phyloP scores from a whole-genome alignment of 2,329 filamentous ascomycete genomes.

The Verticillium longisporum region DNA sequence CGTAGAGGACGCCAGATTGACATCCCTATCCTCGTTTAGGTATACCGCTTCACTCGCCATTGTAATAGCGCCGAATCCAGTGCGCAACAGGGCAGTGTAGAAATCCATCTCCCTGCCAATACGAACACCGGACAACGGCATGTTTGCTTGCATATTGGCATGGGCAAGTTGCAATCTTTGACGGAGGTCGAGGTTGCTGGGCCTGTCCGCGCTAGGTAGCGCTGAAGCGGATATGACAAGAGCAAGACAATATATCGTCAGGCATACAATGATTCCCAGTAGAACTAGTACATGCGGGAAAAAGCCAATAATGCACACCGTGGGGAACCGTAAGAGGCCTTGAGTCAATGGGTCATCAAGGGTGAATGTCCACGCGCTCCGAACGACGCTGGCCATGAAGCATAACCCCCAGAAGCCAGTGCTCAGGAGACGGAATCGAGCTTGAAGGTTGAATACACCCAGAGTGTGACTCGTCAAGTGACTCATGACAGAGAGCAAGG shows the following conservation, averaged over 20 bases:
- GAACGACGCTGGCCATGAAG: constrained; percentile 80
- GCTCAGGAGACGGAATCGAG: constrained; percentile 72
- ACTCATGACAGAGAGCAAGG: constrained; percentile 82
- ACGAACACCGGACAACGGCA: constrained; percentile 73
- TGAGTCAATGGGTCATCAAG: constrained; percentile 52
- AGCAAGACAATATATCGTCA: constrained; percentile 70
- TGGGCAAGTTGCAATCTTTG: constrained; percentile 67
- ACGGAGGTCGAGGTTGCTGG: constrained; percentile 31
- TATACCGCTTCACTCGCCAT: constrained; percentile 96
- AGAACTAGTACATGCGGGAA: constrained; percentile 89
- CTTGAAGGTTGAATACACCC: constrained; percentile 73
- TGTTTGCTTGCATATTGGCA: constrained; percentile 85
- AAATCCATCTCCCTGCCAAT: constrained; percentile 90
- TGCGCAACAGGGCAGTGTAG: constrained; percentile 80
- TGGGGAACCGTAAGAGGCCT: constrained; percentile 80
- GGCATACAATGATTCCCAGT: constrained; percentile 68
- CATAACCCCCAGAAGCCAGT: constrained; percentile 86
- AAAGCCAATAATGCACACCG: constrained; percentile 90
- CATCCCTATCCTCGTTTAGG: constrained; percentile 76
- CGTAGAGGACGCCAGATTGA: constrained; percentile 69
- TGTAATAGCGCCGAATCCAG: constrained; percentile 82
- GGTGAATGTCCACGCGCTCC: constrained; percentile 62
- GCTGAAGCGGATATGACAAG: constrained; percentile 52
- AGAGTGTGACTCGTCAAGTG: constrained; percentile 80
- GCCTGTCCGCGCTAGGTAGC: constrained; percentile 34